Base-by-base conservation (phyloP, 257 asterid species). In the Solanum chaucha region DNA sequence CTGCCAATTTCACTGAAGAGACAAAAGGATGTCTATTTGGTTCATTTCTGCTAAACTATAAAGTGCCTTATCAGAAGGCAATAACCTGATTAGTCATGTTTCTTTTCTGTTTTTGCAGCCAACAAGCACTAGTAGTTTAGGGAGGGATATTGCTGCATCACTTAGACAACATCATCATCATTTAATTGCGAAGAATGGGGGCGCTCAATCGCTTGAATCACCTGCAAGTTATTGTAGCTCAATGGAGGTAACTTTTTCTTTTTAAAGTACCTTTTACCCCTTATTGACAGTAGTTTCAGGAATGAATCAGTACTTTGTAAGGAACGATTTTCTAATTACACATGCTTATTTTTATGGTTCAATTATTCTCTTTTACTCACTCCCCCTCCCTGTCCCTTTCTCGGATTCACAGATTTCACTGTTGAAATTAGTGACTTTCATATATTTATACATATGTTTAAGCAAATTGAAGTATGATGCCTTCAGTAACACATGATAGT, bases 211-310 rank as follows among this genome's bases (percentile, higher is more conserved):
- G 86, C 91, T 92, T 84, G 87, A 87, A 55, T 92, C 97, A 85
- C 90, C 97, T 4, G 93, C 93, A 87, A 93, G 93, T 90, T 92
- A 90, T 86, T 88, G 94, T 70, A 92, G 94, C 93, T 92, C 98
- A 9, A 89, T 86, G 95, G 96, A 96, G 99, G 99, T 96, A 91
- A 22, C 13, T 86, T 72, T 89, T 70, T 14, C 51, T 48, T 14
- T 48, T 46, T 35, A 4, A 17, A 14, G 26, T 14, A 17, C 48
- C 34, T n/a, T 82, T 83, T 28, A 28, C 36, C 51, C 38, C 32
- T 35, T 26, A 65, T 26, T 11, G 73, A 30, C 35, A 5, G 73
- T 65, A 26, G 55, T 61, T n/a, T 61, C 70, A 61, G 30, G 70
- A 61, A 61, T 61, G 70, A 22, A 61, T 61, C 70, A 22, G 30